Evolutionary conservation across 805 yeast species (phyloP), one percentile per base, ranked within the genome.

Genomic region (Sugiyamaella americana): DNA sequence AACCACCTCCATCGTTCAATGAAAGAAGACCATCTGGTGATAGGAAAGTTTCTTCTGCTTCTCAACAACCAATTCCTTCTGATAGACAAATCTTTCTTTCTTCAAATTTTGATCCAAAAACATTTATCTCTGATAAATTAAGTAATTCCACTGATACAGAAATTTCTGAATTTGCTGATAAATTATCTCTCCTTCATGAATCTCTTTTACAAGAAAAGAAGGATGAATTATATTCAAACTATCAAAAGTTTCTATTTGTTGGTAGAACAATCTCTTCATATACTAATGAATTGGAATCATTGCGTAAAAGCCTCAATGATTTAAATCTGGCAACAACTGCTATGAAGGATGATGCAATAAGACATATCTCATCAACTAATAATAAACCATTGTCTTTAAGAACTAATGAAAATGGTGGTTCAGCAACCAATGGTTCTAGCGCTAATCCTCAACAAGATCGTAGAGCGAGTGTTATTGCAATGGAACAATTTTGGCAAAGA

Each of bases 401-500:
- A 6, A 21, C 20, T 16, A 17, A 13, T 10, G 37, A 17, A 10
- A 35, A 21, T 11, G 37, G 37, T 11, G 5, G 5, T 10, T 35
- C 37, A 16, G 17, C n/a, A 16, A 10, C 10, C 17, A 16, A 18
- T 36, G 29, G 41, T 37, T 11, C 37, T 46, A 49, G 21, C 47
- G 56, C 56, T 2, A 57, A 58, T 20, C 51, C 57, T 32, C 64
- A 59, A 6, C 63, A 61, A 5, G 67, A 70, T 44, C 87, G 84
- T 60, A 70, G 95, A 37, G 78, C 82, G 50, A 80, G 88, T 46
- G 78, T 87, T 43, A 57, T 83, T 44, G 77, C 85, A 45, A 67
- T 88, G 43, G 91, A 86, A 61, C 80, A 80, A 56, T 76, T 84
- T 70, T 87, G 96, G 96, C 84, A 80, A 13, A 71, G 72, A 37